Conservation (phyloP, 441 rosid genomes). For the Erodium moschatum region DNA sequence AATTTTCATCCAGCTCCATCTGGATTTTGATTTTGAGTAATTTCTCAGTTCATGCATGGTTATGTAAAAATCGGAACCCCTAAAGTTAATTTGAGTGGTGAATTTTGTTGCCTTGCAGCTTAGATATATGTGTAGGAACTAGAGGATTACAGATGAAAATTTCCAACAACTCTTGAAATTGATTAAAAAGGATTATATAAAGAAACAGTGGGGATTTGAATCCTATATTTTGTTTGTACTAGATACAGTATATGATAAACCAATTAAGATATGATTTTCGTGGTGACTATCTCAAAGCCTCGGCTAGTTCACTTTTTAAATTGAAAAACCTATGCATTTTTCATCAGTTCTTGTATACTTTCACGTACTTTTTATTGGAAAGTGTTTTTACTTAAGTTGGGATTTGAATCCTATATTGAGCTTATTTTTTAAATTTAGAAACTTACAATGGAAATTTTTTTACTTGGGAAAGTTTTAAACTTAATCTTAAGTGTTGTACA, state of each 20-base stretch:
- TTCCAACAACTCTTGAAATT: conserved; percentile 14
- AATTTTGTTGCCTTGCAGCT: conserved; percentile 24
- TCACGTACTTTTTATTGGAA: no score
- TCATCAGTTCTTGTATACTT: no score
- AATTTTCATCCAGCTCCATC: conserved; percentile 21
- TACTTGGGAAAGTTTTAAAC: no score
- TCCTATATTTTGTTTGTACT: conserved; percentile 16
- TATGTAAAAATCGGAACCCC: conserved; percentile 27
- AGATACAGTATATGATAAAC: background rate
- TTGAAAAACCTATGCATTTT: no score
- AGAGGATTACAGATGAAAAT: conserved; percentile 10
- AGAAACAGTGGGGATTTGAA: conserved; percentile 5
- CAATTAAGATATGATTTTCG: background rate
- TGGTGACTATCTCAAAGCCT: no score
- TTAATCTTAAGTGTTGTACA: no score
- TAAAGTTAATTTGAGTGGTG: conserved; percentile 27
- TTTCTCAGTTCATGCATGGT: conserved; percentile 24
- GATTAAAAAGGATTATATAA: conserved; percentile 13
- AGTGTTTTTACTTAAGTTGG: no score
- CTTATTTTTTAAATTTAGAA: no score
- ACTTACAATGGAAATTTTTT: no score
- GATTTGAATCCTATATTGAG: no score
- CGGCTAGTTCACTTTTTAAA: no score
- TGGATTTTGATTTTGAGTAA: conserved; percentile 26
- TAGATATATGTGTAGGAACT: conserved; percentile 17